Base-by-base conservation (phyloP, 805 yeast species). In the Clavispora asparagi region DNA sequence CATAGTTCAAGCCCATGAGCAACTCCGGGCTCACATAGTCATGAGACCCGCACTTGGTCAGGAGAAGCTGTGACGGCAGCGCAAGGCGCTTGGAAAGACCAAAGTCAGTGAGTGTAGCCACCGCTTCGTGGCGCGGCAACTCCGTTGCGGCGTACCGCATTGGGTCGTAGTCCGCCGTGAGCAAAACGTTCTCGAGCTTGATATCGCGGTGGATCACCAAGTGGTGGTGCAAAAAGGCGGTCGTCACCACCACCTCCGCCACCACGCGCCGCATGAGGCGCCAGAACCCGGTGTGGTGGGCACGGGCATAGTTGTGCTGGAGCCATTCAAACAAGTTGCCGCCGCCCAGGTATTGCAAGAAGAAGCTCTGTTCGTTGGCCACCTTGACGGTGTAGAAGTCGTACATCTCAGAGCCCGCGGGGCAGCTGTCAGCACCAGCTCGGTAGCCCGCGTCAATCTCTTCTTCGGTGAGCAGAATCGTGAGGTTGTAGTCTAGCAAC, bases 1-100 rank as follows among this genome's bases (percentile, higher is more conserved):
- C 92, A 60, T 94, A 94, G 7, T 89, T 85, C 46, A 87, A 73
- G 1, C 98, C 98, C 81, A 94, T 79, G 33, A 94, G 69, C 23
- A 94, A 67, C 60, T 94, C 99, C 0, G 99, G 99, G 0, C 97
- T 85, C 7, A 94, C 96, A 58, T 94, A 94, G 62, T 94, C 99
- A 52, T 88, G 97, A 1, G 96, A 87, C 0, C 99, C 99, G 64
- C 99, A 94, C 50, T 98, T 68, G 1, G 98, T 92, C 2, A 87
- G 77, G 25, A 95, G 73, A 47, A 84, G 56, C 25, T 89, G 86
- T 52, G 78, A 71, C 1, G 70, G 74, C 1, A 80, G 77, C 42
- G 77, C 81, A 23, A 92, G 76, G 42, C 74, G 70, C 55, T 89
- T 83, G 10, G 96, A 84, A 26, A 94, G 74, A 0, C 99, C 99